Evolutionary conservation across 768 basidiomycete species (phyloP), one percentile per base, ranked within the genome.

Genomic region (Suillus sp.): DNA sequence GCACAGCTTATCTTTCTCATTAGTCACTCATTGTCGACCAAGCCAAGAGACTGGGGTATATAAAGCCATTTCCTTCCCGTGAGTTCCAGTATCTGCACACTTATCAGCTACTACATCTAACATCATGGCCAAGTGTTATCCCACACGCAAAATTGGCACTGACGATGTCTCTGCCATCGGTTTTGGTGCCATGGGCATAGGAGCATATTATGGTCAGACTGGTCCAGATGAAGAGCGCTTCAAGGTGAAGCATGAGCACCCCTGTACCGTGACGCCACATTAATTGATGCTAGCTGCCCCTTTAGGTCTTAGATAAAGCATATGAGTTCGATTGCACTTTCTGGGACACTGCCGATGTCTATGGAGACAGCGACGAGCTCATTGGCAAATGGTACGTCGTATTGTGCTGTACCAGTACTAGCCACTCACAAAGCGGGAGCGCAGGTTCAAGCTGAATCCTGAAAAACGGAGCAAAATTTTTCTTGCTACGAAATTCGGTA

Each of bases 101-200:
- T 60, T 62, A 58, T 34, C 32, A 34, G 38, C 43, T 22, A 35
- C n/a, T n/a, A n/a, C 48, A 48, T 63, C 65, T 69, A 62, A 66
- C 18, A 32, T 53, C 66, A 53, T 53, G 51, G 1, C 11, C 4
- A 2, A 53, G 9, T 74, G 74, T 64, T 74, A 75, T 64, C 79
- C 74, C 30, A 78, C 75, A 62, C 80, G 79, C 61, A 81, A 75
- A 60, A 79, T 89, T 30, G 84, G 83, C 30, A 70, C 76, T 16
- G 70, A 75, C 32, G 62, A 75, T 14, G 81, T 86, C n/a, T 76
- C 80, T 8, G 81, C 81, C 25, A 78, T 90, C 13, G 87, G 87
- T 2, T 87, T 84, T 62, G 88, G 88, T 5, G 74, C 80, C 8
- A 88, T 88, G 87, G 86, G 84, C 7, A 68, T 88, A 14, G 81